Percentiles rank a stretch among this genome's conserved stretches.
Evolutionary conservation across 1,139 yeast genomes (phyloP).

Genomic region (Pichia sp.): DNA sequence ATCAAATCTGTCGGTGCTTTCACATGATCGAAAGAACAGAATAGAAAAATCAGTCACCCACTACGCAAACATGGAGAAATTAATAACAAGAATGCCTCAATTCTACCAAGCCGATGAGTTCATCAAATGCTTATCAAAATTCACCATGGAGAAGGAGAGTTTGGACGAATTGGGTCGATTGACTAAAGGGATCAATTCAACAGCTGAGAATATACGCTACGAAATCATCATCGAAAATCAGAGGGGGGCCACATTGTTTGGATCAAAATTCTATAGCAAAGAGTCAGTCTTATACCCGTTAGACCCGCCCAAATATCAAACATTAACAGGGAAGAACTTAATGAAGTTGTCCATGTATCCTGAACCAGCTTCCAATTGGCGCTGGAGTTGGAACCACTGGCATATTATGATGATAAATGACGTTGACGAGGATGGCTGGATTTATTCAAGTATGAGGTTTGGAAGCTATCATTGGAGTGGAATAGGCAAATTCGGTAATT

Average conservation of each 20-base stretch:
- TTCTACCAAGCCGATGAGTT: conserved; percentile 22
- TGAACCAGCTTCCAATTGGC: conserved; percentile 62
- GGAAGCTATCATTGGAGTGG: conserved; percentile 53
- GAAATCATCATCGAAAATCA: conserved; percentile 51
- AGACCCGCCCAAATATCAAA: conserved; percentile 45
- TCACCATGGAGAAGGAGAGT: conserved; percentile 11
- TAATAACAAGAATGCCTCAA: conserved; percentile 23
- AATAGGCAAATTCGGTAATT: conserved; percentile 43
- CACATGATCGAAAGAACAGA: conserved; percentile 6
- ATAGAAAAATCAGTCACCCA: conserved; percentile 17
- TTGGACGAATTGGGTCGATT: conserved; percentile 10
- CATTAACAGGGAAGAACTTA: conserved; percentile 25
- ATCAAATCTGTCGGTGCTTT: conserved; percentile 6
- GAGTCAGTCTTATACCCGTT: conserved; percentile 46
- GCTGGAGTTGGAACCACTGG: conserved; percentile 71
- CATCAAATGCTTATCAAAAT: conserved; percentile 19
- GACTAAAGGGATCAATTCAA: conserved; percentile 3
- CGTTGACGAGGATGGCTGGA: conserved; percentile 77
- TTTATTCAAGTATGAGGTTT: conserved; percentile 47
- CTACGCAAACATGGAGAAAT: conserved; percentile 19
- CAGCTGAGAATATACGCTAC: conserved; percentile 11
- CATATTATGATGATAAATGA: conserved; percentile 64
- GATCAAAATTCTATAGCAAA: conserved; percentile 53
- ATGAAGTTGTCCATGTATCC: conserved; percentile 39
- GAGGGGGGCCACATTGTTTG: conserved; percentile 60